These are phyloP conservation scores for Potentilla sterilis DNA, from an alignment of 306 rosid species.

Conservation along the genomic window DNA sequence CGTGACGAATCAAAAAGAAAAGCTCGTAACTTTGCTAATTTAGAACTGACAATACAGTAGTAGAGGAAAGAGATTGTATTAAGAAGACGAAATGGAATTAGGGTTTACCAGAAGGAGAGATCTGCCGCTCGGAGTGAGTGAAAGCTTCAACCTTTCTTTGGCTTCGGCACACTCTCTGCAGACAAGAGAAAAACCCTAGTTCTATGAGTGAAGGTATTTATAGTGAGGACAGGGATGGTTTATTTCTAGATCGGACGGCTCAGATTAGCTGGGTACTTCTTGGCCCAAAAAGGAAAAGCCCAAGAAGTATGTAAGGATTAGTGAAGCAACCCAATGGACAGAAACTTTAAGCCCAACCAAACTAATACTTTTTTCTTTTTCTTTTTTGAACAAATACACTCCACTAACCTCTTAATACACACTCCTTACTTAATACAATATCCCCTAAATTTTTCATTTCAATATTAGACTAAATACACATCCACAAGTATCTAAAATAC, in stretches of 20 bases:
- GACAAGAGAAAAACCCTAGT: conserved; percentile 10
- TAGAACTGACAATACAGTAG: neutral
- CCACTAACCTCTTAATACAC: no score
- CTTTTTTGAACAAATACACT: no score
- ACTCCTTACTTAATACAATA: no score
- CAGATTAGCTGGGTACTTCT: neutral
- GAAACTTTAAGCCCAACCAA: neutral
- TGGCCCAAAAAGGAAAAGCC: neutral
- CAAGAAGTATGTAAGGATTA: neutral
- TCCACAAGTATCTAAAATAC: no score
- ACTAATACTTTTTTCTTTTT: no score
- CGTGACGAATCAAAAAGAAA: neutral
- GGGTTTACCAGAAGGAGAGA: conserved; percentile 12
- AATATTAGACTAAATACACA: no score
- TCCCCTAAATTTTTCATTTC: no score
- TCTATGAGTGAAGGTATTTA: neutral
- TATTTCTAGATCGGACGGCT: conserved; percentile 17
- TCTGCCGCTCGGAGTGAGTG: conserved; percentile 2
- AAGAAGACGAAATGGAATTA: neutral
- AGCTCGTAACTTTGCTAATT: neutral
- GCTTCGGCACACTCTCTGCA: neutral
- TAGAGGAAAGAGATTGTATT: neutral
- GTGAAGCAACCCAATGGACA: neutral
- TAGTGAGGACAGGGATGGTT: conserved; percentile 17
- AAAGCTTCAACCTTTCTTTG: conserved; percentile 4